Conservation (phyloP, 768 basidiomycete genomes). For the Auricularia cornea region DNA sequence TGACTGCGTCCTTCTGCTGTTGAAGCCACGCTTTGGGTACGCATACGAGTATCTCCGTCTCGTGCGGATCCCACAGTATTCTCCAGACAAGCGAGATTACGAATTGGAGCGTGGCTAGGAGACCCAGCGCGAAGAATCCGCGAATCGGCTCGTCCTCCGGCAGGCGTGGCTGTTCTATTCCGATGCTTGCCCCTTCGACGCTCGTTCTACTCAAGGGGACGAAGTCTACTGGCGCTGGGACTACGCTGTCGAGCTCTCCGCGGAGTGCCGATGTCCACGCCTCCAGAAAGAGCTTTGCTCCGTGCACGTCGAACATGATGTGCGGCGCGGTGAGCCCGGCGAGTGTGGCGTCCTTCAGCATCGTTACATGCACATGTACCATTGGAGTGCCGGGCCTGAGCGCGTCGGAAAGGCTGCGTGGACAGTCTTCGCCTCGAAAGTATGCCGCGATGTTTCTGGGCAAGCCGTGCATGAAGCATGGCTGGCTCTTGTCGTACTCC, state of each 20-base stretch:
- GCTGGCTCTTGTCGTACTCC: neutral
- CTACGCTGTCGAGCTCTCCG: neutral
- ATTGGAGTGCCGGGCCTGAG: neutral
- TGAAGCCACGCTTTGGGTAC: neutral
- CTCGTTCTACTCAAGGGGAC: neutral
- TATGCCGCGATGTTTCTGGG: neutral
- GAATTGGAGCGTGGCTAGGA: neutral
- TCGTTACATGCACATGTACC: neutral
- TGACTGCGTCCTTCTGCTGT: neutral
- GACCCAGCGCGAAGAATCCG: neutral
- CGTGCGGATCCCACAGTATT: neutral
- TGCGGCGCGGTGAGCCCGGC: neutral
- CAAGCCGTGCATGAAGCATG: neutral
- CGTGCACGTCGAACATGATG: constrained; percentile 1
- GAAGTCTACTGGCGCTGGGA: neutral
- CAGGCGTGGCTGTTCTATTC: neutral
- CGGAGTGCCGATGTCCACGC: neutral
- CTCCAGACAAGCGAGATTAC: neutral
- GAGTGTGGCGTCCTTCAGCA: neutral
- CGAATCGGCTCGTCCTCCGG: neutral
- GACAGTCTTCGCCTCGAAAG: neutral
- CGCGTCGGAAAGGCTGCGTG: neutral
- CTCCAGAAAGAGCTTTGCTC: neutral
- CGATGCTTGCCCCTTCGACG: neutral
- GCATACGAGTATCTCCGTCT: neutral